A percentile compares a stretch with the other conserved stretches of the same genome.
These are phyloP conservation scores for Passalora sequoiae DNA, from an alignment of 2,329 filamentous ascomycete species.

Conservation along the genomic window DNA sequence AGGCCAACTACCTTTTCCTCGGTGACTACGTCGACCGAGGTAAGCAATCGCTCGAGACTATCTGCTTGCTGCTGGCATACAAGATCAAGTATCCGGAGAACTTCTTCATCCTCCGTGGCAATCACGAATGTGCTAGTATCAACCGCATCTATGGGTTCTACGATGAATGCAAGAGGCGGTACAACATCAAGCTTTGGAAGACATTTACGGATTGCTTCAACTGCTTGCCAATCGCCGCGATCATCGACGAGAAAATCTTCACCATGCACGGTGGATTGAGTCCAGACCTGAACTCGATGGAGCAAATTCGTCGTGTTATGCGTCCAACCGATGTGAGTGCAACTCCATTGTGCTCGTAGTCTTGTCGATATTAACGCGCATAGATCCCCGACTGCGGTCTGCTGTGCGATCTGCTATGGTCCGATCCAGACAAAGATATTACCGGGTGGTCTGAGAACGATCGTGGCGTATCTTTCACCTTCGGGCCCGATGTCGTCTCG, in stretches of 20 bases:
- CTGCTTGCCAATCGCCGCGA: slow-evolving; percentile 93
- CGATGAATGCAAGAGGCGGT: slow-evolving; percentile 97
- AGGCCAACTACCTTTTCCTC: slow-evolving; percentile 99
- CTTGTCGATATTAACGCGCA: slow-evolving; percentile 16
- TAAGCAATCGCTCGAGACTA: slow-evolving; percentile 98
- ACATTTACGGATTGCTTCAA: slow-evolving; percentile 99
- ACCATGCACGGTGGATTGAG: slow-evolving; percentile 98
- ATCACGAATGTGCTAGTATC: slow-evolving; percentile 98
- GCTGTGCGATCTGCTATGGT: slow-evolving; percentile 96
- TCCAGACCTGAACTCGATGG: slow-evolving; percentile 98
- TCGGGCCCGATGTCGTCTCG: slow-evolving; percentile 93
- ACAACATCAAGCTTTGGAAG: slow-evolving; percentile 99
- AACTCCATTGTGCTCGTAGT: not conserved
- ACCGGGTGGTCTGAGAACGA: slow-evolving; percentile 99
- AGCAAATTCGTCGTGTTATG: slow-evolving; percentile 98
- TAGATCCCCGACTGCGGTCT: slow-evolving; percentile 97
- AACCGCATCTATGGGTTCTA: slow-evolving; percentile 99
- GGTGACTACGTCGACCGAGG: slow-evolving; percentile 98
- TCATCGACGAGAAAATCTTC: slow-evolving; percentile 99
- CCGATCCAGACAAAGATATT: slow-evolving; percentile 97
- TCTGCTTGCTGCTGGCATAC: slow-evolving; percentile 92
- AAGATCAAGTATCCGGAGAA: slow-evolving; percentile 99
- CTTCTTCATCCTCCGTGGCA: slow-evolving; percentile 97
- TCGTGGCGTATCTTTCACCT: slow-evolving; percentile 96
- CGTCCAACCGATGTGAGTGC: slow-evolving; percentile 90